Evolutionary conservation across 2,329 filamentous ascomycete genomes (phyloP).

Genomic region (Talaromyces piceae): DNA sequence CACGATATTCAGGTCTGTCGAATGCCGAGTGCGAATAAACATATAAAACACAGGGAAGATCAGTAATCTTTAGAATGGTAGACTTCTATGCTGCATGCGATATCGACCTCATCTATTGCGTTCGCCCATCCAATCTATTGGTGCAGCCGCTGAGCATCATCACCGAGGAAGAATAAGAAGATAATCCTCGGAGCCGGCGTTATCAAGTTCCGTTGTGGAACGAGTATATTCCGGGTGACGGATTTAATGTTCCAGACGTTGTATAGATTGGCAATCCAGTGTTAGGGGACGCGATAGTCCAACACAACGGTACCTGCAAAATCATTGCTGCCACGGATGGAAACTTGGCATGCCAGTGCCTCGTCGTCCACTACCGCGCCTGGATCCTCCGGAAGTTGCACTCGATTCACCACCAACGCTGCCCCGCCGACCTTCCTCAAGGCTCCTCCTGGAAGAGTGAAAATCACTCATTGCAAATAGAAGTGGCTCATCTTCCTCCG

Average conservation of each 20-base stretch:
- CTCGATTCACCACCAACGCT: constrained; percentile 24
- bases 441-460: constrained; percentile 33
- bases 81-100: neutral
- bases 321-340: constrained; percentile 24
- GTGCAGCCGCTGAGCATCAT: too few species aligned
- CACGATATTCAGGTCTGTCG: neutral
- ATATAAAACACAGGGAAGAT: neutral
- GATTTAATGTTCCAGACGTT: too few species aligned
- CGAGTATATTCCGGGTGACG: too few species aligned
- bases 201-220: too few species aligned
- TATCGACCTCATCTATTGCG: neutral
- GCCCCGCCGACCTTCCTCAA: constrained; percentile 33
- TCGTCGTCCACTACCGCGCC: constrained; percentile 30
- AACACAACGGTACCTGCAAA: too few species aligned
- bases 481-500: constrained; percentile 39
- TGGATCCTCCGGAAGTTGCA: constrained; percentile 19
- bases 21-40: neutral
- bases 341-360: constrained; percentile 26
- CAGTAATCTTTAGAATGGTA: neutral
- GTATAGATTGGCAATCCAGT: too few species aligned
- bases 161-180: too few species aligned
- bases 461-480: constrained; percentile 43
- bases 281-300: too few species aligned
- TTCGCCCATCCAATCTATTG: neutral
- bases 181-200: too few species aligned